These are phyloP conservation scores for Plasmodium gonderi DNA, from an alignment of 169 alveolate genomes.

Conservation along the genomic window DNA sequence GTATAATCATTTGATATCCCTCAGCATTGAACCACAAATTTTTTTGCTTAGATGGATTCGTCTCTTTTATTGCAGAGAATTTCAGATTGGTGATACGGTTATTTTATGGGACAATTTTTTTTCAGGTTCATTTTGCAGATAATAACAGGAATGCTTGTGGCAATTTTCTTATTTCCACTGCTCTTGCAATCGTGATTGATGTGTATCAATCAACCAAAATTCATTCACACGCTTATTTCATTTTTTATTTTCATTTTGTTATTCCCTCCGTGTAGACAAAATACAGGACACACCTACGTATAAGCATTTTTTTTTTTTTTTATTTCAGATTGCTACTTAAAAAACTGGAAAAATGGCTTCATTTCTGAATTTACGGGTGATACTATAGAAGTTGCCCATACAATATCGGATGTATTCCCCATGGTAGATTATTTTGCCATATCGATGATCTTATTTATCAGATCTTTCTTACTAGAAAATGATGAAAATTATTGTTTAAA, in stretches of 20 bases:
- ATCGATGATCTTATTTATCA: slow-evolving; percentile 52
- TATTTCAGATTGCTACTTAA: slow-evolving; percentile 33
- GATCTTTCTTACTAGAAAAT: slow-evolving; percentile 44
- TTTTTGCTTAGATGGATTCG: slow-evolving; percentile 87
- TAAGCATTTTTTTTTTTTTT: background rate
- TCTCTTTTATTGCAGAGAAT: slow-evolving; percentile 87
- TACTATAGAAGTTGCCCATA: slow-evolving; percentile 42
- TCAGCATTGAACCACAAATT: slow-evolving; percentile 84
- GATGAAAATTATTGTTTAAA: slow-evolving; percentile 59
- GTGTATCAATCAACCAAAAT: background rate
- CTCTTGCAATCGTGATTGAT: no score
- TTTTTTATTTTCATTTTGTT: no score
- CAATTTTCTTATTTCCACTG: no score
- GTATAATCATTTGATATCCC: slow-evolving; percentile 77
- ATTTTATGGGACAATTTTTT: slow-evolving; percentile 80
- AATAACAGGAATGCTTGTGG: no score
- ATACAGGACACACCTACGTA: background rate
- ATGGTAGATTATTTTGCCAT: slow-evolving; percentile 48
- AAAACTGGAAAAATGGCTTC: slow-evolving; percentile 15
- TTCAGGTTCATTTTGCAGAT: slow-evolving; percentile 39
- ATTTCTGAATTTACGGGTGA: slow-evolving; percentile 22
- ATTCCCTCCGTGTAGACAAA: background rate
- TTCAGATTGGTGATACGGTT: slow-evolving; percentile 81
- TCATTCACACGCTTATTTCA: background rate
- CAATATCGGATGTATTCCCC: slow-evolving; percentile 27